These are phyloP conservation scores for Sisymbrium irio DNA, from an alignment of 345 rosid genomes.

Conservation along the genomic window DNA sequence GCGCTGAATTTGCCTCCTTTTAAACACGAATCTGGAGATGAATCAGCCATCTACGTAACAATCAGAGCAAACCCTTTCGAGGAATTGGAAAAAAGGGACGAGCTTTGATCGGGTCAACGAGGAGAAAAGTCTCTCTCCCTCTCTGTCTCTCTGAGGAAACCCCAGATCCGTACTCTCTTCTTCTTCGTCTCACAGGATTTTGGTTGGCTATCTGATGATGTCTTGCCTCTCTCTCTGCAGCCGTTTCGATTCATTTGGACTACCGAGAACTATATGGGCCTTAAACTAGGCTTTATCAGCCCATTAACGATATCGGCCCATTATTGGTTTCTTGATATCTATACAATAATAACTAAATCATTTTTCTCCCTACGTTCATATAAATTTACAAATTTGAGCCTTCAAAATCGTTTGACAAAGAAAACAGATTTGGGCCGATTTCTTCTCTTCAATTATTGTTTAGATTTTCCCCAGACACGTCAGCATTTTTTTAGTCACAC, in stretches of 20 bases:
- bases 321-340: no score
- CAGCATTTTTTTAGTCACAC: no score
- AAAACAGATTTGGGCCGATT: no score
- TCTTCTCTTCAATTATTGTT: no score
- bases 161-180: neutral
- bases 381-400: no score
- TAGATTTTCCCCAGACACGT: no score
- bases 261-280: neutral
- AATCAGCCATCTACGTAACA: slow-evolving; percentile 8
- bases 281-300: neutral
- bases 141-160: neutral
- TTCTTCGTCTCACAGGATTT: neutral
- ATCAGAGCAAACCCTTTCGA: neutral
- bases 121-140: neutral
- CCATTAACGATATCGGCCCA: neutral
- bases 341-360: no score
- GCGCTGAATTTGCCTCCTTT: slow-evolving; percentile 49
- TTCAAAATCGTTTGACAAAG: no score
- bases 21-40: neutral
- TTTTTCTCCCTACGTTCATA: no score
- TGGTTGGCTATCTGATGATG: neutral
- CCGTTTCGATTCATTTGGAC: neutral
- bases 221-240: neutral
- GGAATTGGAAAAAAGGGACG: neutral
- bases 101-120: neutral